Base-by-base conservation (phyloP, 1,139 yeast species). In the Candida glucosophila region DNA sequence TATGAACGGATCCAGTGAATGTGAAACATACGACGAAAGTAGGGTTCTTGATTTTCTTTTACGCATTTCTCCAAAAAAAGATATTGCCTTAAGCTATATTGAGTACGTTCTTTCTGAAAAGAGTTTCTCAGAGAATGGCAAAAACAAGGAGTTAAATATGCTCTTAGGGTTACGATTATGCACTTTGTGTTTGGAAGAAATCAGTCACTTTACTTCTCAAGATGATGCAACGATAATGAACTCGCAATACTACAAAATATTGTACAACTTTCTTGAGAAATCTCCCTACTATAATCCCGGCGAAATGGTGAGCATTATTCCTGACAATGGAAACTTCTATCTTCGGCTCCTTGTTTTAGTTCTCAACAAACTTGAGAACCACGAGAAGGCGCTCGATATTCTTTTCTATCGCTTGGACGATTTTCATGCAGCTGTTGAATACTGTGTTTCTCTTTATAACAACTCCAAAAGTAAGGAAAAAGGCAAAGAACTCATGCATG, bases 381-480 rank as follows among this genome's bases (percentile, higher is more conserved):
- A 83, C 41, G 65, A 66, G 9, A 67, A 73, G 25, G 77, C 88
- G 0, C 57, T 90, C 15, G 72, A 72, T 33, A 70, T 83, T 2
- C 61, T 76, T 23, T 74, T 72, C 29, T 64, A 67, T 30, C 74
- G 76, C 22, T 50, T 85, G 24, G 54, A 68, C 9, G 80, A 79
- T 41, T 64, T 72, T 29, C 55, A 55, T 14, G 58, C 60, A 10
- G 81, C 93, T 0, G 66, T 79, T 35, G 50, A 56, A 24, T 77
- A 82, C 43, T 75, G 92, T 37, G 50, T 71, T 1, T 65, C 63
- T 4, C 52, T 79, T 1, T 74, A 67, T 33, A 42, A 35, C 17
- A 44, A 41, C 19, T 52, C 65, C 0, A 44, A 50, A 9, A 56
- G 64, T 25, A 34, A 47, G n/a, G 37, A 33, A 2, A 36, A 41